Base-by-base conservation (phyloP, 2,329 filamentous ascomycete genomes). In the Davidsoniella australis region DNA sequence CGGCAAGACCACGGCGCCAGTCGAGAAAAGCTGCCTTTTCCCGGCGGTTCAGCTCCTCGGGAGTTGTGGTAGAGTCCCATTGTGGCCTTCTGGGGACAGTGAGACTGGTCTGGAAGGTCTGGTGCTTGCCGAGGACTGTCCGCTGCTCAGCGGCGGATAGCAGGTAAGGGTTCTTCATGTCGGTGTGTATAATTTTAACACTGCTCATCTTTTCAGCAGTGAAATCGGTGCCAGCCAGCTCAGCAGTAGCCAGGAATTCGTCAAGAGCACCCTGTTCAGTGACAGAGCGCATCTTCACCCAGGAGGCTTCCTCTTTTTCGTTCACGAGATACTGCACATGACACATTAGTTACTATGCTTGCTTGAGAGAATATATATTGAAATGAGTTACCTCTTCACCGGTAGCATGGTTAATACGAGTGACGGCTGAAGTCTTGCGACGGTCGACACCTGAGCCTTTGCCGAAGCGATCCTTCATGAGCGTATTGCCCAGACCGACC, bases 241-340 rank as follows among this genome's bases (percentile, higher is more conserved):
- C 88, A 55, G 91, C 93, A 1, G 91, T 98, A 51, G 83, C 85
- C 55, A 98, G 70, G 64, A 98, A 98, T 65, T 98, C 91, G 64
- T 98, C 91, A 54, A 98, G 78, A 41, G 88, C 88, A 57, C 82
- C 88, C 66, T 98, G 91, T 70, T 98, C 86, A 4, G 91, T 98
- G 57, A 98, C 85, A 63, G 86, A 94, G 69, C 89, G 86, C 91
- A 98, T 96, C 72, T 96, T 98, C 61, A 96, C 86, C 87, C 88
- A 98, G 57, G 85, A 75, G 36, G 89, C 91, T 68, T 96, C 88
- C 62, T 93, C 80, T 58, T 79, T 80, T 56, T 84, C 82, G 63
- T 94, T 95, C 45, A 86, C 91, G 58, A 96, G 79, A 64, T 98
- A 98, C 71, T 82, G 55, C 39, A 33, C 18, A 37, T 23, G 14